Base-by-base conservation (phyloP, 2,329 filamentous ascomycete genomes). In the Cladophialophora chaetospira region DNA sequence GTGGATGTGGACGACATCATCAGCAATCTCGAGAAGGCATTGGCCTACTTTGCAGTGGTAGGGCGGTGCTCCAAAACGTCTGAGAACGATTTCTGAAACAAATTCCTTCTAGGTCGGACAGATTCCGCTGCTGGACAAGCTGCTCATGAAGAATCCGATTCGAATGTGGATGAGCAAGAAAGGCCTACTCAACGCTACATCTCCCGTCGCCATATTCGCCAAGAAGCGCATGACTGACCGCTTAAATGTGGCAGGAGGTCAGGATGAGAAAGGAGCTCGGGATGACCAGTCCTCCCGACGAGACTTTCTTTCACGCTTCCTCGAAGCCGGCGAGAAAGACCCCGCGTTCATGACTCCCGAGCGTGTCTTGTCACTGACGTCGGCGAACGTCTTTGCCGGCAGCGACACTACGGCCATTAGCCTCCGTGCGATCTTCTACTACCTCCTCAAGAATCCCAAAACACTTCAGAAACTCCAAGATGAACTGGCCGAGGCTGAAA, bases 391-490 rank as follows among this genome's bases (percentile, higher is more conserved):
- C 17, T 53, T 81, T 89, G 89, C 89, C 0, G 88, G 88, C 3
- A 87, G 83, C 1, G 89, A 93, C 71, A 92, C 88, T 0, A 92
- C 88, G 0, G 88, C 87, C 28, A 91, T 91, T 66, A 83, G 81
- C 3, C 78, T 91, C 0, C 82, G 82, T 5, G 79, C 85, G 8
- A 81, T 91, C 0, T 89, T 92, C 66, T 91, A 91, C 72, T 85
- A 84, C 69, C 73, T 91, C 3, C 77, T 91, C 31, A 85, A 86
- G 66, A 82, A 84, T 64, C 85, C 84, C 0, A 21, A 36, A n/a
- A 28, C 13, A 11, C 21, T 21, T 2, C 26, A 47, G 6, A 2
- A 15, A 46, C 15, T 53, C 4, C 5, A 11, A 4, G 15, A 38
- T 11, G 50, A 53, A n/a, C 23, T 53, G 8, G 40, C 23, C 3